Evolutionary conservation across 176 grass and related monocot genomes (phyloP).

Genomic region (Triticum timopheevii): DNA sequence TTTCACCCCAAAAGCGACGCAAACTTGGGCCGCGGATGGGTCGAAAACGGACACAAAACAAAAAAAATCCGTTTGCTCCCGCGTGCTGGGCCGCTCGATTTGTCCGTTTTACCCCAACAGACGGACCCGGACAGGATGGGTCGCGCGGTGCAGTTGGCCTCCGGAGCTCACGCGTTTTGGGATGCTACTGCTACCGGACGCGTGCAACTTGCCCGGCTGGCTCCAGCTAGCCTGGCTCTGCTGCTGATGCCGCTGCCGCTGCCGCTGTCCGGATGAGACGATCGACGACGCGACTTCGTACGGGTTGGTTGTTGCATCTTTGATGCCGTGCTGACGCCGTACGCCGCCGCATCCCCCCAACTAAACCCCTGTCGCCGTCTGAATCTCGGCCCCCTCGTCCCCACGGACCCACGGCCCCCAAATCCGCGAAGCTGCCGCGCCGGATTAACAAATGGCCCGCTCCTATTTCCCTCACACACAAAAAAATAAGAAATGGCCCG

Average conservation of each 20-base stretch:
- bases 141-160: too few species aligned
- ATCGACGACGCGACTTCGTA: conserved; percentile 20
- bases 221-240: conserved; percentile 62
- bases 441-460: conserved; percentile 25
- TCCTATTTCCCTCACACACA: too few species aligned
- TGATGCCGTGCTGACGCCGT: conserved; percentile 42
- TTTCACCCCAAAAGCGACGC: too few species aligned
- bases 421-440: conserved; percentile 57
- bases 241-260: neutral
- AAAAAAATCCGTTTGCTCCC: too few species aligned
- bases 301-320: neutral
- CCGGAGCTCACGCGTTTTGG: conserved; percentile 20
- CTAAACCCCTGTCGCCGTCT: conserved; percentile 18
- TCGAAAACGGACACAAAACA: too few species aligned
- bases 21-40: too few species aligned
- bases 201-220: conserved; percentile 33
- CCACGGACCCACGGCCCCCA: neutral
- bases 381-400: neutral
- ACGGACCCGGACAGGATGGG: too few species aligned
- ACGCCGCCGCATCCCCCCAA: conserved; percentile 2
- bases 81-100: too few species aligned
- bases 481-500: neutral
- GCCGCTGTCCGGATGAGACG: neutral
- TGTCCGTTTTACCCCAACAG: too few species aligned
- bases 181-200: neutral